A percentile compares a stretch with the other conserved stretches of the same genome.
These are phyloP conservation scores for Cystobasidiaceae sp. DNA, from an alignment of 1,284 basidiomycete genomes.

Conservation along the genomic window DNA sequence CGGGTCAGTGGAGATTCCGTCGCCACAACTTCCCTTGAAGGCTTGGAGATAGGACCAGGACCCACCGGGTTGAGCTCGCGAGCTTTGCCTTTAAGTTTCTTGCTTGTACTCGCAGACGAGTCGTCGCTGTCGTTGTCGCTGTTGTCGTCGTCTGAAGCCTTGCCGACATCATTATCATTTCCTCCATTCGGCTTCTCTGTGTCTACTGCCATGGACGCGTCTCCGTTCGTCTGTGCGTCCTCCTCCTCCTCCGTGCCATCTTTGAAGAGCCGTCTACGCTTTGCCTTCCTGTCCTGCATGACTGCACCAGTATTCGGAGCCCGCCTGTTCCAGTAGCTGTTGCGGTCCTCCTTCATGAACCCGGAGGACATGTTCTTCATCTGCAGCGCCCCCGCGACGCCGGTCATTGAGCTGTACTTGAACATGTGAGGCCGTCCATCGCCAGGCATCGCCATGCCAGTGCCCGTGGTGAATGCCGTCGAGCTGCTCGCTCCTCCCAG, in stretches of 20 bases:
- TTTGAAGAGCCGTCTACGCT: slow-evolving; percentile 4
- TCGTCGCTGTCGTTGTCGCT: neutral
- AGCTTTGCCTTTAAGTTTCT: slow-evolving; percentile 22
- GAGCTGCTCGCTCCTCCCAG: neutral
- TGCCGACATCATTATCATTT: neutral
- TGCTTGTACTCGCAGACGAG: neutral
- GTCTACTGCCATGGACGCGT: neutral
- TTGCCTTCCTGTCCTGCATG: slow-evolving; percentile 15
- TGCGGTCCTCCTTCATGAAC: slow-evolving; percentile 25
- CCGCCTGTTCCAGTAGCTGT: slow-evolving; percentile 26
- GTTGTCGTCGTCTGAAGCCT: neutral
- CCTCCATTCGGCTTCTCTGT: neutral
- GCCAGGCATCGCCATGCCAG: slow-evolving; percentile 11
- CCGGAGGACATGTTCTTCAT: slow-evolving; percentile 25
- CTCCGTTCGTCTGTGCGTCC: neutral
- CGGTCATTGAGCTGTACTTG: slow-evolving; percentile 24
- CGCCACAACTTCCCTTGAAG: neutral
- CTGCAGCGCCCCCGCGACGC: slow-evolving; percentile 22
- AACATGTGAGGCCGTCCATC: slow-evolving; percentile 16
- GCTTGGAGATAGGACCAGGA: neutral
- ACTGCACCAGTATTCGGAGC: neutral
- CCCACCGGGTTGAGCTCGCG: slow-evolving; percentile 3
- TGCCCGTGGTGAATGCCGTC: neutral
- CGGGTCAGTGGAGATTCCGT: neutral
- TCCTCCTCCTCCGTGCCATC: neutral